A percentile compares a stretch with the other conserved stretches of the same genome.
Conservation (phyloP, 257 asterid genomes). For the Solanum gracilifrons region DNA sequence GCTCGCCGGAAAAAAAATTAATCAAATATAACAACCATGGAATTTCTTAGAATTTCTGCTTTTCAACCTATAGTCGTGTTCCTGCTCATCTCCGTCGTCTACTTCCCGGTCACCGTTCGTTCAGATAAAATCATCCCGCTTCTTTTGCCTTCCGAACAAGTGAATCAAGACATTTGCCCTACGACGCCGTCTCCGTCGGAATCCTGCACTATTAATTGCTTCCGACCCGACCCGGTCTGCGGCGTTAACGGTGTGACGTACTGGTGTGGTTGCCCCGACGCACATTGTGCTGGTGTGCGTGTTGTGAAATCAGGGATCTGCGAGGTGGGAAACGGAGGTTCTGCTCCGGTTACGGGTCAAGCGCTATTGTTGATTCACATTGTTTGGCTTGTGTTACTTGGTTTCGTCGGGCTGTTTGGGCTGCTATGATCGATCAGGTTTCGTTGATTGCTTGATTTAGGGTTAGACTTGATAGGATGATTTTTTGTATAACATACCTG, state of each 20-base stretch:
- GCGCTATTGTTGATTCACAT: slow-evolving; percentile 87
- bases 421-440: slow-evolving; percentile 39
- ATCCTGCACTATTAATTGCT: slow-evolving; percentile 70
- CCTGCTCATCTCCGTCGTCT: slow-evolving; percentile 16
- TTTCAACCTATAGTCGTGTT: background rate
- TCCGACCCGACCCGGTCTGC: slow-evolving; percentile 90
- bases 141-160: slow-evolving; percentile 38
- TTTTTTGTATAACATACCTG: background rate
- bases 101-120: slow-evolving; percentile 35
- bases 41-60: background rate
- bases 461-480: background rate
- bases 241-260: slow-evolving; percentile 80
- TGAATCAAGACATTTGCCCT: slow-evolving; percentile 34
- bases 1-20: background rate
- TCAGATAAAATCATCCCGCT: slow-evolving; percentile 18
- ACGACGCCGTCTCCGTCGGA: slow-evolving; percentile 8
- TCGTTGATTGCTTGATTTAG: background rate
- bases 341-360: slow-evolving; percentile 71
- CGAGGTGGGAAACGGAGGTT: slow-evolving; percentile 77
- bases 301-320: slow-evolving; percentile 67
- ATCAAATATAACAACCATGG: background rate
- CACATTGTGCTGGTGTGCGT: slow-evolving; percentile 69
- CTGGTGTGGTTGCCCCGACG: slow-evolving; percentile 98
- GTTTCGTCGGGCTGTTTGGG: slow-evolving; percentile 69
- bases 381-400: slow-evolving; percentile 79